A percentile compares a stretch with the other conserved stretches of the same genome.
phyloP scores from a whole-genome alignment of 768 basidiomycete species.

The Postia placenta region DNA sequence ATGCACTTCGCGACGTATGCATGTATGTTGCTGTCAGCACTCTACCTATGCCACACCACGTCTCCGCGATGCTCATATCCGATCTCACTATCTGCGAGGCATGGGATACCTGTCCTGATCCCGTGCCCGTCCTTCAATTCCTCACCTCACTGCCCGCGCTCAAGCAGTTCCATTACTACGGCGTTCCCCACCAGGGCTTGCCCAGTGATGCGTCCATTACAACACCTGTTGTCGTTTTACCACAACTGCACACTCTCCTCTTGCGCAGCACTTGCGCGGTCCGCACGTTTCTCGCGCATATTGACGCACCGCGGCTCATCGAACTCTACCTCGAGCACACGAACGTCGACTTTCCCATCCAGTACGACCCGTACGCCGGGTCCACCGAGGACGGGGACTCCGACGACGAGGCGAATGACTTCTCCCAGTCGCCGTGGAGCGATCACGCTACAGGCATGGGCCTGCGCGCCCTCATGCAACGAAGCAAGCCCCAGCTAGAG shows the following conservation, averaged over 20 bases:
- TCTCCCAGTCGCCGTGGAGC: slow-evolving; percentile 70
- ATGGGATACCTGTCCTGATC: slow-evolving; percentile 33
- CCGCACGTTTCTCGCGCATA: slow-evolving; percentile 56
- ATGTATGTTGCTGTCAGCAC: slow-evolving; percentile 44
- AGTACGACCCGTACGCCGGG: slow-evolving; percentile 17
- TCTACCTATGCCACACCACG: slow-evolving; percentile 40
- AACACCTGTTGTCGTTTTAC: slow-evolving; percentile 43
- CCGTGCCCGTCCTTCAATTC: slow-evolving; percentile 51
- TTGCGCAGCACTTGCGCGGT: slow-evolving; percentile 56
- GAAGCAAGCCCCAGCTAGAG: slow-evolving; percentile 57
- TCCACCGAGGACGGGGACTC: slow-evolving; percentile 55
- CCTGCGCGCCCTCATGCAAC: slow-evolving; percentile 54
- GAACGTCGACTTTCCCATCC: slow-evolving; percentile 50
- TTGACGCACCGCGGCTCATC: slow-evolving; percentile 54
- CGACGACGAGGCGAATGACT: slow-evolving; percentile 69
- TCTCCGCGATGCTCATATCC: slow-evolving; percentile 50
- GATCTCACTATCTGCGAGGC: slow-evolving; percentile 52
- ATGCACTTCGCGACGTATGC: slow-evolving; percentile 12
- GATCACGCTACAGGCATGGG: slow-evolving; percentile 81
- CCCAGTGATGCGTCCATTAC: slow-evolving; percentile 15
- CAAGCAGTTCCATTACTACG: slow-evolving; percentile 50
- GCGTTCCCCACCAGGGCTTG: slow-evolving; percentile 42
- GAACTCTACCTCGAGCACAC: slow-evolving; percentile 61
- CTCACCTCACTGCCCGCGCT: slow-evolving; percentile 56
- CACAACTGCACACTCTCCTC: slow-evolving; percentile 49